Evolutionary conservation across 140 eudicot species (phyloP), one percentile per base, ranked within the genome.

Genomic region (Anethum foeniculum): DNA sequence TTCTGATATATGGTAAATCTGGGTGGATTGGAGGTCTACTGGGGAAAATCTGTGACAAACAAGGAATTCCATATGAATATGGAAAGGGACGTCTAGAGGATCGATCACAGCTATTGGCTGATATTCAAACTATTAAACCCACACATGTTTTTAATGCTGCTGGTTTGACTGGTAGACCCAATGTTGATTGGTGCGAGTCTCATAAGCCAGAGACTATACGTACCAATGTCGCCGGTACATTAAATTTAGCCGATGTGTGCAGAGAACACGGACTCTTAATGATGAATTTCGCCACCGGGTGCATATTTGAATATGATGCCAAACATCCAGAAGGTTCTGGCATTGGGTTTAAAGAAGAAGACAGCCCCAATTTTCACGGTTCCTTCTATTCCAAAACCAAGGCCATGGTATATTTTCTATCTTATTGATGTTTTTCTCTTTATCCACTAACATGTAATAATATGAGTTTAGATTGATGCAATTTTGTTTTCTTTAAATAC

Each of bases 281-380:
- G 67, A n/a, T 58, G 67, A 58, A 58, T 58, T 58, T 6, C 27
- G 32, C 67, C 30, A 58, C 67, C n/a, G 67, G 67, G 7, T 58
- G 67, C 67, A 58, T 58, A 58, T 58, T 21, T 58, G 67, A 58
- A n/a, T 58, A 23, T 9, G 67, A 58, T n/a, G 67, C 67, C 32
- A 58, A n/a, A 58, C 67, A 58, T 58, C 67, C 67, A 58, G 30
- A 58, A 58, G 67, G 67, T 58, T 58, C 67, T 58, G 67, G 67
- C 67, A n/a, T 58, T 58, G 67, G 67, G 67, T 58, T 58, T 58
- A 58, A 58, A 8, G 67, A 58, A 58, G 67, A 58, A 23, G 67
- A 58, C 27, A 58, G 0, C 4, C 67, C 67, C 30, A 58, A 58
- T 58, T 58, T 58, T 58, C 67, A 58, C 14, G 32, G 67, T n/a